Base-by-base conservation (phyloP, 2,329 filamentous ascomycete genomes). In the Metarhizium album region DNA sequence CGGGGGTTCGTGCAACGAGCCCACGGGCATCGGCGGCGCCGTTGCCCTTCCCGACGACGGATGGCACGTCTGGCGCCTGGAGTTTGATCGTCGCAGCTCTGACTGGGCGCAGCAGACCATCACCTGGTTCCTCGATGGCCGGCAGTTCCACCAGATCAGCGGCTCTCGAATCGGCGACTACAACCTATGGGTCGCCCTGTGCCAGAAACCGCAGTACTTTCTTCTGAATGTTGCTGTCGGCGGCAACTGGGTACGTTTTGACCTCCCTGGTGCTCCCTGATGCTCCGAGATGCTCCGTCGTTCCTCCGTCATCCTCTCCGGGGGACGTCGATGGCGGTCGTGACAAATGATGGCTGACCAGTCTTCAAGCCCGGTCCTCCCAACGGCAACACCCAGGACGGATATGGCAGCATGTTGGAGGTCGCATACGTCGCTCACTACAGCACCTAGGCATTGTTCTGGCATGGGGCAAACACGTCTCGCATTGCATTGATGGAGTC, bases 181-280 rank as follows among this genome's bases (percentile, higher is more conserved):
- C 51, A 62, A 59, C 1, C 64, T 72, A n/a, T 81, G 77, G 77
- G 67, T 61, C 3, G 65, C 69, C 3, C 61, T 80, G 18, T 74
- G 74, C 20, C 72, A 78, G 55, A 72, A 65, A 49, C 71, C 76
- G 2, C 57, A 77, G 59, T 78, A 70, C 55, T 60, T 80, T 47
- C 71, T 80, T 49, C 61, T 81, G 48, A 80, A 81, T 53, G 65
- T 80, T 4, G 76, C 78, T 45, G 71, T 80, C 29, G 77, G 77
- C 9, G 77, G 77, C 24, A 64, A 70, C 57, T 74, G 65, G 72
- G 76, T 75, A 66, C 62, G 74, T 70, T 52, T 42, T 13, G 23
- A 5, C 3, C 27, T 20, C 20, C n/a, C 27, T 24, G 16, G 16
- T 38, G n/a, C n/a, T n/a, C 13, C 16, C 5, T 37, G 35, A 29